Conservation (phyloP, 1,139 yeast species). For the Hemisphaericaspora subhashii region DNA sequence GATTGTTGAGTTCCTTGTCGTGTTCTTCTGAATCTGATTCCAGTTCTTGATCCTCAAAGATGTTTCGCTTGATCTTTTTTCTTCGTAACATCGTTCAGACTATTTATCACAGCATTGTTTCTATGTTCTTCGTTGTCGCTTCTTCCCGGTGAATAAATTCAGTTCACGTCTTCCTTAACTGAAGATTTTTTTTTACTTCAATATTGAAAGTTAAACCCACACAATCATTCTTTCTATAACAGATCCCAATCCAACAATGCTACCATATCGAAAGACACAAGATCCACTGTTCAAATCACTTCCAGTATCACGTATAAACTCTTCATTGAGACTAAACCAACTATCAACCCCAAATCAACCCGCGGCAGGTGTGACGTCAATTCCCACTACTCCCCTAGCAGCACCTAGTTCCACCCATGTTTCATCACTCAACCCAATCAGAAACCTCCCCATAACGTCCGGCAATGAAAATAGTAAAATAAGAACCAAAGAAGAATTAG, state of each 20-base stretch:
- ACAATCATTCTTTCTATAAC: neutral
- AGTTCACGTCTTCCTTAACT: too few species aligned
- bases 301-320: constrained; percentile 37
- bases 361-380: constrained; percentile 10
- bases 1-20: neutral
- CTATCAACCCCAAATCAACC: constrained; percentile 11
- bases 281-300: constrained; percentile 23
- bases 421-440: constrained; percentile 41
- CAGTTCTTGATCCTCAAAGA: constrained; percentile 8
- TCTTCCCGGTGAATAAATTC: too few species aligned
- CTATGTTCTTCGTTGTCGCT: too few species aligned
- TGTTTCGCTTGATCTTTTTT: constrained; percentile 6
- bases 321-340: constrained; percentile 34
- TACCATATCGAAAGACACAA: constrained; percentile 21
- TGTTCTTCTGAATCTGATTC: constrained; percentile 5
- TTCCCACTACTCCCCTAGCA: constrained; percentile 33
- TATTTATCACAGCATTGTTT: too few species aligned
- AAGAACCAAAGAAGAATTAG: constrained; percentile 22
- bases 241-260: constrained; percentile 11
- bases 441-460: constrained; percentile 27
- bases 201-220: too few species aligned
- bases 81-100: too few species aligned
- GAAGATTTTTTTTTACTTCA: too few species aligned
- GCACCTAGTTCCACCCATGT: constrained; percentile 22
- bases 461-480: constrained; percentile 19